Evolutionary conservation across 371 early-diverging fungal species (phyloP), one percentile per base, ranked within the genome.

Genomic region (Mucor indicus): DNA sequence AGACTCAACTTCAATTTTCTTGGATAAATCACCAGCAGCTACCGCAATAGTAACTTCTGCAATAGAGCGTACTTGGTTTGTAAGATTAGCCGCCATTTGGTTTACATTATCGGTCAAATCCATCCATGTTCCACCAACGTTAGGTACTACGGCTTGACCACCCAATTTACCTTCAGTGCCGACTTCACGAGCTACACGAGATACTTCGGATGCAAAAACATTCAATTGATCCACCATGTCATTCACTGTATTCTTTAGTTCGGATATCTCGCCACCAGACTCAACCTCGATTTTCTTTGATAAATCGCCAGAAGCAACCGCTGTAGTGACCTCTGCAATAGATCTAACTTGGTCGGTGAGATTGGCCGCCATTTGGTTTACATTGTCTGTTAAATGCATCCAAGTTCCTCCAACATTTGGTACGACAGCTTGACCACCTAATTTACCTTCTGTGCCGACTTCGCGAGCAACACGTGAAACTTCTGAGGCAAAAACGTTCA

Each of bases 241-340:
- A 38, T 75, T 75, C 21, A 75, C 67, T 13, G 61, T 68, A 13
- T 54, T 41, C 48, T 72, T 77, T 1, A 77, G 38, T n/a, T 72
- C 73, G 0, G 60, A 36, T 5, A 77, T 69, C 46, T 77, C 77
- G 4, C 77, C 77, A 12, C 49, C 48, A 9, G 49, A 49, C 38
- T 63, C 52, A 9, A 64, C 61, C 6, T 52, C 48, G 31, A 72
- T 53, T 47, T 66, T 69, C 32, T 63, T 53, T 1, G 61, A 58
- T 8, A 75, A 38, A 42, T 75, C 68, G 19, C 76, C 76, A 4
- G 42, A 32, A 12, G 65, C 70, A 12, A 73, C 67, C 1, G 74
- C 55, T 40, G 55, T 61, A 22, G 64, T 62, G 16, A 74, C 74
- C 48, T 58, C 33, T 25, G 60, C 62, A 37, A 74, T 74, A 32